Evolutionary conservation across 2,329 filamentous ascomycete species (phyloP).

Genomic region (Colletotrichum sublineola): DNA sequence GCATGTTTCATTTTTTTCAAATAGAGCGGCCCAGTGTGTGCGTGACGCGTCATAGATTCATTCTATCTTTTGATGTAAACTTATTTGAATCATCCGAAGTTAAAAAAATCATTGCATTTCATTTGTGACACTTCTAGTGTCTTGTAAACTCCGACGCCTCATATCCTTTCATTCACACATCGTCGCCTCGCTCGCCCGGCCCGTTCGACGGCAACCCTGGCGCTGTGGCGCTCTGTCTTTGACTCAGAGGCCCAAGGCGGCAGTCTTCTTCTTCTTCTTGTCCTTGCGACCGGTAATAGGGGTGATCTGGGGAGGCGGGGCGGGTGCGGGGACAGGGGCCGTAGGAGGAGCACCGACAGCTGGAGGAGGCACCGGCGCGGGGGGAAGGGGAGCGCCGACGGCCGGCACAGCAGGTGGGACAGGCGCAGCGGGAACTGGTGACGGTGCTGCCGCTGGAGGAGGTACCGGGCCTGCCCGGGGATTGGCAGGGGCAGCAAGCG

Average conservation of each 20-base stretch:
- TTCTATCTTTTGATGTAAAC: conserved; percentile 19
- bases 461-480: neutral
- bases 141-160: conserved; percentile 32
- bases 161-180: neutral
- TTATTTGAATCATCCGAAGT: conserved; percentile 10
- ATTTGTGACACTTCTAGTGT: conserved; percentile 14
- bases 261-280: conserved; percentile 25
- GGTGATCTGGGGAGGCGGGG: conserved; percentile 27
- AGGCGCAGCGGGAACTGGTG: conserved; percentile 9
- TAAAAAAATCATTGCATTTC: neutral
- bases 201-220: neutral
- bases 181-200: conserved; percentile 9
- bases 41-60: conserved; percentile 1
- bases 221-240: neutral
- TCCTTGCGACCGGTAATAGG: conserved; percentile 20
- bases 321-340: conserved; percentile 2
- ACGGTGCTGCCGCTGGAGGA: neutral
- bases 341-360: conserved; percentile 8
- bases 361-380: neutral
- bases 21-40: neutral
- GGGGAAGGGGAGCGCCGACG: neutral
- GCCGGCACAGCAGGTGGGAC: conserved; percentile 1
- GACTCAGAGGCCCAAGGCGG: too few species aligned
- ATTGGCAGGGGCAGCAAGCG: conserved; percentile 5
- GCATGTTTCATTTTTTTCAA: neutral